Percentiles rank a stretch among this genome's conserved stretches.
Evolutionary conservation across 2,329 filamentous ascomycete genomes (phyloP).

Genomic region (Xylariaceae sp.): DNA sequence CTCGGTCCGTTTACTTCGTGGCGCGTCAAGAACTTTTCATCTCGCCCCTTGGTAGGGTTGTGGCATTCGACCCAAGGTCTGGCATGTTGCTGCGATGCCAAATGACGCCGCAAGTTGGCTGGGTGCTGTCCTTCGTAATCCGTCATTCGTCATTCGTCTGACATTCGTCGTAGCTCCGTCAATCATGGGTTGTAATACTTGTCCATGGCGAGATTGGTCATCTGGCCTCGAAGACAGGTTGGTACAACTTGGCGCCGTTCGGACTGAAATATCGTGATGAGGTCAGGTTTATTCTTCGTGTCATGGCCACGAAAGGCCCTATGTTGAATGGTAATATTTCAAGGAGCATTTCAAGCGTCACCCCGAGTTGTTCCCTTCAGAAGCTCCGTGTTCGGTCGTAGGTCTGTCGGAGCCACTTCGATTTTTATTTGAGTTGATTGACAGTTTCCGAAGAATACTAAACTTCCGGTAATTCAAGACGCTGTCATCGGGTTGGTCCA

Average conservation of each 20-base stretch:
- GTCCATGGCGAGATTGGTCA: background rate
- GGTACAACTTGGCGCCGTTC: background rate
- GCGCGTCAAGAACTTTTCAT: no score
- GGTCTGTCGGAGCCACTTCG: constrained; percentile 21
- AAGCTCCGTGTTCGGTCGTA: constrained; percentile 23
- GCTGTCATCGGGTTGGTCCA: background rate
- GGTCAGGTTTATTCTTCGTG: background rate
- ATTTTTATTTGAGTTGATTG: constrained; percentile 22
- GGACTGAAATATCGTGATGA: background rate
- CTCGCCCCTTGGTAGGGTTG: no score
- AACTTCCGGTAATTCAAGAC: constrained; percentile 18
- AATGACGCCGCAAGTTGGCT: background rate
- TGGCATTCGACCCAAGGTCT: no score
- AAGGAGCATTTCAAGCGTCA: background rate
- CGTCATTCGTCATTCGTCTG: background rate
- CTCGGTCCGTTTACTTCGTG: no score
- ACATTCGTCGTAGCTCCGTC: background rate
- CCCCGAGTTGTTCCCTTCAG: constrained; percentile 14
- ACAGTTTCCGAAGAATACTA: constrained; percentile 25
- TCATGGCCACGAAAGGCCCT: background rate
- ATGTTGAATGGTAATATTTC: background rate
- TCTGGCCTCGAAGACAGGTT: background rate
- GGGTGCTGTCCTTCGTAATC: background rate
- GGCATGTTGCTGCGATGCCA: background rate
- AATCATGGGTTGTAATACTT: background rate